Conservation (phyloP, 768 basidiomycete species). For the Terana coerulea region DNA sequence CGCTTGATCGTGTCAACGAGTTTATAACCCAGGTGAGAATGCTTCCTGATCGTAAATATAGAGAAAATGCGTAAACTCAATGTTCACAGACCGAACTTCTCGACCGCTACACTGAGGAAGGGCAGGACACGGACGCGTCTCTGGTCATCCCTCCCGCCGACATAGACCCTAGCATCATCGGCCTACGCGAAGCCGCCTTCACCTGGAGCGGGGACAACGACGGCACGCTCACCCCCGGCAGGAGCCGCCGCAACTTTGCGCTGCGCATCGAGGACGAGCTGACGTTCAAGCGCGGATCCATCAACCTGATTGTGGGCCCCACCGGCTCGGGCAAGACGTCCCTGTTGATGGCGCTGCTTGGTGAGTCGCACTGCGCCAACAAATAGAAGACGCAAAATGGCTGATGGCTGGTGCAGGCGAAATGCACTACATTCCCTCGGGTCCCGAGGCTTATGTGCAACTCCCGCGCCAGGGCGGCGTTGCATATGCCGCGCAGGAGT, state of each 20-base stretch:
- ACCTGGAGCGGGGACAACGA: slow-evolving; percentile 25
- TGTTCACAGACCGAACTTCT: slow-evolving; percentile 27
- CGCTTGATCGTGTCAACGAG: slow-evolving; percentile 36
- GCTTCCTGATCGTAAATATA: background rate
- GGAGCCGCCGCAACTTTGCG: slow-evolving; percentile 7
- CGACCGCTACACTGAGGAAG: slow-evolving; percentile 19
- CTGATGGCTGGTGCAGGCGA: slow-evolving; percentile 16
- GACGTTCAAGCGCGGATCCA: slow-evolving; percentile 20
- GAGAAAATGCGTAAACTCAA: too few species aligned
- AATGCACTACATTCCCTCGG: slow-evolving; percentile 22
- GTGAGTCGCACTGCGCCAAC: background rate
- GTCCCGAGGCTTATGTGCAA: slow-evolving; percentile 33
- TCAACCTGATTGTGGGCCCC: slow-evolving; percentile 27
- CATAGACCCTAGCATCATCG: slow-evolving; percentile 16
- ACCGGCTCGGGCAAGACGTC: slow-evolving; percentile 28
- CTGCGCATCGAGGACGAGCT: slow-evolving; percentile 24
- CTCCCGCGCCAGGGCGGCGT: slow-evolving; percentile 40
- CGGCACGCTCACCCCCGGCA: slow-evolving; percentile 9
- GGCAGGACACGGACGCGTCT: background rate
- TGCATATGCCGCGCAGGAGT: slow-evolving; percentile 41
- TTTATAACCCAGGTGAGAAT: slow-evolving; percentile 30
- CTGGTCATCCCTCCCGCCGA: background rate
- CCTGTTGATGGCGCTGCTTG: slow-evolving; percentile 26
- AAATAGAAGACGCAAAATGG: too few species aligned
- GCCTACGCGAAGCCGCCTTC: slow-evolving; percentile 27